These are phyloP conservation scores for Aspergillus glaucus DNA, from an alignment of 2,329 filamentous ascomycete genomes.

Conservation along the genomic window DNA sequence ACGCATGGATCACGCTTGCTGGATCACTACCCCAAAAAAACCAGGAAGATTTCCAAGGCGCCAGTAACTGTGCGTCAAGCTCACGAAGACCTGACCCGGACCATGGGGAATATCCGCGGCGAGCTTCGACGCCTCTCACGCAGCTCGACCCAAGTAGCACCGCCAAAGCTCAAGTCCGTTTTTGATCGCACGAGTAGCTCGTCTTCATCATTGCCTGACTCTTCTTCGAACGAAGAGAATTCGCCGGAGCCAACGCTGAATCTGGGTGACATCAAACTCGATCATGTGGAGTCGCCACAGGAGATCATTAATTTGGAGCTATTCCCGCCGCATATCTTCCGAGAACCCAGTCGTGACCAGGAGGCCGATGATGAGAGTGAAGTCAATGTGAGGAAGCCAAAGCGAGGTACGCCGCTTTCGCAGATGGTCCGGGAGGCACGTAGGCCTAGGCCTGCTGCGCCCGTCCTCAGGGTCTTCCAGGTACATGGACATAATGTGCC, in stretches of 20 bases:
- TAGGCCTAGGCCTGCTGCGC: slow-evolving; percentile 15
- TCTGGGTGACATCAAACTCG: slow-evolving; percentile 22
- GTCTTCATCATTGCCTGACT: slow-evolving; percentile 38
- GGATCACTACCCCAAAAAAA: slow-evolving; percentile 33
- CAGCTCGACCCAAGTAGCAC: slow-evolving; percentile 34
- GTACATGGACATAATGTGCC: slow-evolving; percentile 27
- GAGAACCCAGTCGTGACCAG: slow-evolving; percentile 23
- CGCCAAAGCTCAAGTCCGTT: slow-evolving; percentile 36
- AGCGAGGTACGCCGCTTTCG: slow-evolving; percentile 17
- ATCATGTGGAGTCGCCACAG: slow-evolving; percentile 30
- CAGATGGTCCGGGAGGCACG: slow-evolving; percentile 27
- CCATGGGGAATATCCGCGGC: slow-evolving; percentile 32
- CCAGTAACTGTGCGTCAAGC: slow-evolving; percentile 28
- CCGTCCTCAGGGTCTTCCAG: slow-evolving; percentile 19
- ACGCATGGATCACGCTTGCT: slow-evolving; percentile 38
- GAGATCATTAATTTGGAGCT: slow-evolving; percentile 29
- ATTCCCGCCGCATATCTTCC: slow-evolving; percentile 30
- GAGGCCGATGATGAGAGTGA: slow-evolving; percentile 28
- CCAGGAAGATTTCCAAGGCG: slow-evolving; percentile 21
- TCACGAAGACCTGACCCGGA: slow-evolving; percentile 27
- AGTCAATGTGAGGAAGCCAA: slow-evolving; percentile 16
- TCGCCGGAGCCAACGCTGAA: slow-evolving; percentile 29
- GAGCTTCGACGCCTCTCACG: slow-evolving; percentile 40
- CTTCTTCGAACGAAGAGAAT: slow-evolving; percentile 31
- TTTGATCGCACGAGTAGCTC: slow-evolving; percentile 44